Evolutionary conservation across 2,329 filamentous ascomycete genomes (phyloP).

Genomic region (Sporothrix pseudoabietina): DNA sequence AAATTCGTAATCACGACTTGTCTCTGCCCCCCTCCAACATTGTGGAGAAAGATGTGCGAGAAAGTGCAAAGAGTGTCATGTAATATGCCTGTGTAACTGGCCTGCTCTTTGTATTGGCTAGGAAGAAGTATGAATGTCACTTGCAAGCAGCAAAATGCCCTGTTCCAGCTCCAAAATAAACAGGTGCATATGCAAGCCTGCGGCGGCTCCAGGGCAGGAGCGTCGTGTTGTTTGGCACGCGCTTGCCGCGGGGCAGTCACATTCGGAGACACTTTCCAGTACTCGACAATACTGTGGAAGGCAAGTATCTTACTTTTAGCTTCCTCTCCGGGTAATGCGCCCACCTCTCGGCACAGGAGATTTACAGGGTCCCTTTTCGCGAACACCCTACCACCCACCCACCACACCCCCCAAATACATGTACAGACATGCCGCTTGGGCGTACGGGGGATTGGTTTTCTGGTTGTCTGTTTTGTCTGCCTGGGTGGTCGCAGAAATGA

Average conservation of each 20-base stretch:
- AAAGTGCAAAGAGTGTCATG: neutral
- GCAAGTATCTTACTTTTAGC: neutral
- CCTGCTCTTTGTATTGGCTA: too few species aligned
- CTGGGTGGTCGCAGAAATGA: constrained; percentile 1
- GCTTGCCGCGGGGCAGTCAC: constrained; percentile 22
- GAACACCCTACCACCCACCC: neutral
- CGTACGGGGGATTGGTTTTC: neutral
- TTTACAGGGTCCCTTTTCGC: constrained; percentile 3
- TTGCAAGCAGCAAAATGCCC: neutral
- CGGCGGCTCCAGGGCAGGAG: neutral
- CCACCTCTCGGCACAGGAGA: neutral
- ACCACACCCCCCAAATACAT: neutral
- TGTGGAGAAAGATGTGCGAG: constrained; percentile 11
- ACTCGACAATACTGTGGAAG: neutral
- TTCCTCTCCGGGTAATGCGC: neutral
- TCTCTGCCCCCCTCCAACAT: neutral
- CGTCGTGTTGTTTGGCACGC: neutral
- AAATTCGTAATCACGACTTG: neutral
- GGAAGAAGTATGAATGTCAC: neutral
- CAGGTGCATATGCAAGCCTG: constrained; percentile 15
- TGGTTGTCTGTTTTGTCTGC: neutral
- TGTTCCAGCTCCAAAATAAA: constrained; percentile 18
- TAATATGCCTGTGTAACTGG: neutral
- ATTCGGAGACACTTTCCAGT: neutral
- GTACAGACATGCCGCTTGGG: neutral